Percentiles rank a stretch among this genome's conserved stretches.
Evolutionary conservation across 1,284 basidiomycete species (phyloP).

Genomic region (Cronartium quercuum): DNA sequence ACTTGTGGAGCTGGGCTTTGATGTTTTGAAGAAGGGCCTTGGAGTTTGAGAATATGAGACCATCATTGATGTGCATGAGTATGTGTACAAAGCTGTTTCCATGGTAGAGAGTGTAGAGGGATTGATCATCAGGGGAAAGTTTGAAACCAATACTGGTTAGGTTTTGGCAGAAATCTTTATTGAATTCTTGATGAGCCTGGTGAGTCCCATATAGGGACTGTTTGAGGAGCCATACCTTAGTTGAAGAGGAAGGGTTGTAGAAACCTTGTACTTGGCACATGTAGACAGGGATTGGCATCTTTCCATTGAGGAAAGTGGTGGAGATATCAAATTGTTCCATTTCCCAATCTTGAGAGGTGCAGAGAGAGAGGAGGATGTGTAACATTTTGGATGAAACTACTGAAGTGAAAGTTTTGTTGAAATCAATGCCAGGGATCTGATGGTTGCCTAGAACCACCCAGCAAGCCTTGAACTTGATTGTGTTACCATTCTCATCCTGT

Average conservation of each 20-base stretch:
- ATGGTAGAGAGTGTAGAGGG: neutral
- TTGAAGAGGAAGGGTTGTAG: neutral
- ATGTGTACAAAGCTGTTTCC: neutral
- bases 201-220: neutral
- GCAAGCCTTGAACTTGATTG: neutral
- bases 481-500: neutral
- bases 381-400: neutral
- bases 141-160: neutral
- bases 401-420: slow-evolving; percentile 2
- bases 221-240: neutral
- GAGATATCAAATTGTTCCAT: slow-evolving; percentile 12
- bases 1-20: neutral
- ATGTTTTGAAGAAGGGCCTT: neutral
- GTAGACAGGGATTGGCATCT: neutral
- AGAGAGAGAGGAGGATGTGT: neutral
- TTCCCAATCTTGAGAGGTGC: neutral
- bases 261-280: neutral
- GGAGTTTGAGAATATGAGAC: neutral
- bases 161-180: neutral
- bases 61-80: neutral
- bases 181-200: slow-evolving; percentile 4
- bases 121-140: neutral
- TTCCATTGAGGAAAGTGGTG: slow-evolving; percentile 1
- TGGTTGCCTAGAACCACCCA: slow-evolving; percentile 10
- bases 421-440: slow-evolving; percentile 1